Percentiles rank a stretch among this genome's conserved stretches.
Evolutionary conservation across 116 monocot species (phyloP).

Genomic region (Dioscorea cayenensis): DNA sequence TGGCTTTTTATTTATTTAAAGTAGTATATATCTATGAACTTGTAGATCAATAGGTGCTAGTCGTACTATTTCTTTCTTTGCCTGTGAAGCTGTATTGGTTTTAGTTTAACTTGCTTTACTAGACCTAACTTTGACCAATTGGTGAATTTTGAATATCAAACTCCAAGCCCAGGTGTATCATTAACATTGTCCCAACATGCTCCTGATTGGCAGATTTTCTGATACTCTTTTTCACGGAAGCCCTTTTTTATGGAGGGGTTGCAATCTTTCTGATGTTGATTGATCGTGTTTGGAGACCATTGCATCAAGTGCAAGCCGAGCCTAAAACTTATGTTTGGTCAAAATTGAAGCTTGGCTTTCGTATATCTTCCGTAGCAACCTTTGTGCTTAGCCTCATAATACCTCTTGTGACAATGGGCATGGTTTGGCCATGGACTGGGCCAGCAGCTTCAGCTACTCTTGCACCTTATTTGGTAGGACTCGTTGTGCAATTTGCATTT

Average conservation of each 20-base stretch:
- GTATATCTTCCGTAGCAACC: conserved; percentile 61
- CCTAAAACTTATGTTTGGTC: conserved; percentile 22
- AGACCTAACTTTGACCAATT: neutral
- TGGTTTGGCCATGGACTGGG: conserved; percentile 99
- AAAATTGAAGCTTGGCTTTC: conserved; percentile 40
- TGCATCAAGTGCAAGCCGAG: conserved; percentile 17
- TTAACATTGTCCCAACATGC: neutral
- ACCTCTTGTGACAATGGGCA: conserved; percentile 90
- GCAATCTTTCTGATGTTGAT: conserved; percentile 69
- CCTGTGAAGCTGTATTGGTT: neutral
- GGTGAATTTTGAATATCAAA: neutral
- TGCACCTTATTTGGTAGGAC: conserved; percentile 87
- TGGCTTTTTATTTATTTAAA: no score
- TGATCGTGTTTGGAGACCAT: conserved; percentile 52
- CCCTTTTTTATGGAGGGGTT: conserved; percentile 85
- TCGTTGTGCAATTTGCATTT: conserved; percentile 90
- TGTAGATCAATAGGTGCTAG: no score
- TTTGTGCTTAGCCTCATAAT: conserved; percentile 78
- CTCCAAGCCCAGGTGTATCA: neutral
- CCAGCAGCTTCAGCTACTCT: conserved; percentile 97
- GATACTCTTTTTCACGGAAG: conserved; percentile 92
- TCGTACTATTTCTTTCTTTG: no score
- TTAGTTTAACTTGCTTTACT: neutral
- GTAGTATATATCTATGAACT: no score
- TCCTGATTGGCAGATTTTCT: conserved; percentile 73